Percentiles rank a stretch among this genome's conserved stretches.
These are phyloP conservation scores for Debaryomycetaceae sp. DNA, from an alignment of 1,139 yeast genomes.

Conservation along the genomic window DNA sequence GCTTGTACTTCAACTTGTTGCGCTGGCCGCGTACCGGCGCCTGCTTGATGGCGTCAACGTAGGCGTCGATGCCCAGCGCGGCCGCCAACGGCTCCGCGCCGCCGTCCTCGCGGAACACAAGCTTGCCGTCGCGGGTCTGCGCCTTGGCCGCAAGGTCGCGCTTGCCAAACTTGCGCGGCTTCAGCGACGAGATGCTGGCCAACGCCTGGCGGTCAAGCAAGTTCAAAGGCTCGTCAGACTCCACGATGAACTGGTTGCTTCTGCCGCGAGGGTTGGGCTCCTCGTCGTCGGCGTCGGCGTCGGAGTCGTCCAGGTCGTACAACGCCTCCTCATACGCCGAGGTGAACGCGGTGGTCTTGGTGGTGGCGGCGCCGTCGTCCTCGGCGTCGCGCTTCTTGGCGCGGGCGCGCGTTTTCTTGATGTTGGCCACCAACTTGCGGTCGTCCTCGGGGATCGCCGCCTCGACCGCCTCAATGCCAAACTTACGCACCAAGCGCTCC, in stretches of 20 bases:
- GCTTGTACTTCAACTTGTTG: slow-evolving; percentile 83
- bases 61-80: slow-evolving; percentile 83
- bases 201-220: slow-evolving; percentile 79
- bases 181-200: slow-evolving; percentile 83
- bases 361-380: slow-evolving; percentile 19
- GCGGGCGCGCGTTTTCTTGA: slow-evolving; percentile 80
- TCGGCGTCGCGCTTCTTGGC: slow-evolving; percentile 67
- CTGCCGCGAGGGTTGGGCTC: slow-evolving; percentile 23
- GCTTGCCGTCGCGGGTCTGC: slow-evolving; percentile 51
- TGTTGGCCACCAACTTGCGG: slow-evolving; percentile 72
- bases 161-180: slow-evolving; percentile 56
- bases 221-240: slow-evolving; percentile 83
- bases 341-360: slow-evolving; percentile 39
- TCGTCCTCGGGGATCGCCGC: slow-evolving; percentile 85
- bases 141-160: slow-evolving; percentile 40
- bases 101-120: slow-evolving; percentile 41
- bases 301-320: slow-evolving; percentile 54
- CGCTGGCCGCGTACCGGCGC: slow-evolving; percentile 93
- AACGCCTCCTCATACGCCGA: slow-evolving; percentile 86
- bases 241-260: slow-evolving; percentile 65
- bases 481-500: slow-evolving; percentile 85
- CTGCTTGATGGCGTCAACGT: slow-evolving; percentile 85
- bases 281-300: slow-evolving; percentile 43
- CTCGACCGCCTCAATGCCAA: slow-evolving; percentile 79
- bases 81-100: too few relatives aligned